Evolutionary conservation across 768 basidiomycete genomes (phyloP).

Genomic region (Pisolithus microcarpus): DNA sequence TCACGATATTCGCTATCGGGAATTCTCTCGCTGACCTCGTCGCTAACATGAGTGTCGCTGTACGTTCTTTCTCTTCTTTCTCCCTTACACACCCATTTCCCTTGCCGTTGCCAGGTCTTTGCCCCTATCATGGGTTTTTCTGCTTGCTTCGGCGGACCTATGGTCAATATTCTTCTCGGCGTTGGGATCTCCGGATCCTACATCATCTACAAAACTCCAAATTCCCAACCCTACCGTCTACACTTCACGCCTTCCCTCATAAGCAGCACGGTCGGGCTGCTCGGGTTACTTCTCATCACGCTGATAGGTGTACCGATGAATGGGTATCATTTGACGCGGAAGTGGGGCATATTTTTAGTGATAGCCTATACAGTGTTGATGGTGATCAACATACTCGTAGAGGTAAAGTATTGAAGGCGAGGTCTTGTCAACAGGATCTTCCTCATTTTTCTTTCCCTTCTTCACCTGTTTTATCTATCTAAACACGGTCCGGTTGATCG

Average conservation of each 20-base stretch:
- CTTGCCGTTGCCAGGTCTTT: slow-evolving; percentile 46
- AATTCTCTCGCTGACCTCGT: slow-evolving; percentile 96
- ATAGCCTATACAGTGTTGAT: slow-evolving; percentile 68
- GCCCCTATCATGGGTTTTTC: slow-evolving; percentile 94
- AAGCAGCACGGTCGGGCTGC: slow-evolving; percentile 74
- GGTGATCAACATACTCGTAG: slow-evolving; percentile 72
- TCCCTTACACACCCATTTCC: neutral
- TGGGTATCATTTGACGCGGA: slow-evolving; percentile 67
- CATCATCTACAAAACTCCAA: slow-evolving; percentile 54
- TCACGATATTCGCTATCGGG: slow-evolving; percentile 95
- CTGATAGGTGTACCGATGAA: slow-evolving; percentile 82
- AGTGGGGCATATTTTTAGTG: slow-evolving; percentile 81
- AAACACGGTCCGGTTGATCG: too few species aligned
- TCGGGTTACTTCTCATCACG: slow-evolving; percentile 66
- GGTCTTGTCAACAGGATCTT: neutral
- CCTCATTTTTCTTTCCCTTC: neutral
- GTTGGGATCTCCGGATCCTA: slow-evolving; percentile 89
- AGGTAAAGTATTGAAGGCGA: slow-evolving; percentile 36
- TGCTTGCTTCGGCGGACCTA: slow-evolving; percentile 89
- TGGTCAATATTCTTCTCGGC: slow-evolving; percentile 88
- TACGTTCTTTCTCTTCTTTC: slow-evolving; percentile 26
- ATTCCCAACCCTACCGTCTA: slow-evolving; percentile 54
- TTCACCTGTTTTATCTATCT: too few species aligned
- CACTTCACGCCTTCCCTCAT: slow-evolving; percentile 78
- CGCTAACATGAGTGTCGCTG: slow-evolving; percentile 93